Evolutionary conservation across 2,329 filamentous ascomycete genomes (phyloP), one percentile per base, ranked within the genome.

Genomic region (Aspergillus pseudoterreus): DNA sequence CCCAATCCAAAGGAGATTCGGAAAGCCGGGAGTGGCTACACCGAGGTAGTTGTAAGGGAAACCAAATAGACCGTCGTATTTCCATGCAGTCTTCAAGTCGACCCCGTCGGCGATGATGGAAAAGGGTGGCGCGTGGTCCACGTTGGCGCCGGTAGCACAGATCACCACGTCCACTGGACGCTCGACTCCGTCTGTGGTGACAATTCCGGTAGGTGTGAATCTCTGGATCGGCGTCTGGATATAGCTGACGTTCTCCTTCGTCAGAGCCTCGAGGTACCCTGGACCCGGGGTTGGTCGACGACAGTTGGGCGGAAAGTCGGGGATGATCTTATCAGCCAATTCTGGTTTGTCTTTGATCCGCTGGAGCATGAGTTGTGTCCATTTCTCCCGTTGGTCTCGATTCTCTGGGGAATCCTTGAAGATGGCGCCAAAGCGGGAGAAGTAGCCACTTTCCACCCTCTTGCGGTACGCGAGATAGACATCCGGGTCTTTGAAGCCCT

Each of bases 1-100:
- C 24, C 81, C 78, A 5, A 88, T 62, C 62, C 85, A 86, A 24
- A 87, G 74, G 0, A 88, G 70, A 56, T 89, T 90, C 0, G 86
- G 85, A 54, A 88, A 88, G 0, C 79, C 81, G 0, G 85, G 84
- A 0, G 82, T 81, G 0, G 81, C 80, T 1, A 84, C 60, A 0
- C 85, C 85, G 6, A 88, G 71, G 58, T 89, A 90, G 0, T 81
- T 85, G 62, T 87, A 83, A 0, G 86, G 85, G 53, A 82, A 86
- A 0, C 83, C 84, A 54, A 77, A 78, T 17, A 74, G 69, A 0
- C 80, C 81, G 36, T 75, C 78, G 1, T 74, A 73, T 12, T 73
- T 74, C 85, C 85, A 89, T 1, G 80, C 73, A 8, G 75, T 67
- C 10, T 73, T 69, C 1, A 88, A 70, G 50, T 85, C 77, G 8